These are phyloP conservation scores for Setaria viridis DNA, from an alignment of 202 grass and related monocot genomes.

Conservation along the genomic window DNA sequence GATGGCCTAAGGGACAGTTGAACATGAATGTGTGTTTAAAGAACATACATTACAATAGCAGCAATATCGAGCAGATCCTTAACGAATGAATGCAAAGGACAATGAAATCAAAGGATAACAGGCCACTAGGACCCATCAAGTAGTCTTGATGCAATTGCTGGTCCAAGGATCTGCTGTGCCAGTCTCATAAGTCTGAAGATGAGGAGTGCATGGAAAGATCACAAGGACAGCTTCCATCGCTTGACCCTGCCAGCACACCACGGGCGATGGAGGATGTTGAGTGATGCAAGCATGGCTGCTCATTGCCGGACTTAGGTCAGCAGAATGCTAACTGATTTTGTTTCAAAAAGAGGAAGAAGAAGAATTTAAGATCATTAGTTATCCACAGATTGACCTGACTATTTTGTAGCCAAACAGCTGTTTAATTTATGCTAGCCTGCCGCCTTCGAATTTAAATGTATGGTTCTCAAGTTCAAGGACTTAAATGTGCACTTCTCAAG, in stretches of 20 bases:
- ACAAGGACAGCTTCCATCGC: neutral
- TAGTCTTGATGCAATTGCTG: neutral
- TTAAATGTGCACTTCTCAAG: neutral
- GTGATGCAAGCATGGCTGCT: neutral
- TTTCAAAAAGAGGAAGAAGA: neutral
- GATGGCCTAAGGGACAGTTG: neutral
- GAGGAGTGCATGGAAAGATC: neutral
- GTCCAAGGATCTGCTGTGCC: neutral
- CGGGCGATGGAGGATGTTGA: neutral
- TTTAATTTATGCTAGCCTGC: neutral
- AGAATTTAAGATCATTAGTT: neutral
- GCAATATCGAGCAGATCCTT: neutral
- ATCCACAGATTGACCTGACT: neutral
- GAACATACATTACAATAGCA: neutral
- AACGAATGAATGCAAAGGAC: neutral
- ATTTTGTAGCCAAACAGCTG: neutral
- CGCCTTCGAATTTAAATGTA: neutral
- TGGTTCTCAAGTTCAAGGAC: neutral
- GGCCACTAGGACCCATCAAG: neutral
- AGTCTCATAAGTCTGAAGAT: neutral
- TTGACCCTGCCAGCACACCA: neutral
- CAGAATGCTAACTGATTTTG: neutral
- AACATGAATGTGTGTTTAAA: constrained; percentile 9
- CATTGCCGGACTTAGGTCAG: neutral
- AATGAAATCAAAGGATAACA: neutral